Evolutionary conservation across 768 basidiomycete genomes (phyloP).

Genomic region (Termitomyces sp.): DNA sequence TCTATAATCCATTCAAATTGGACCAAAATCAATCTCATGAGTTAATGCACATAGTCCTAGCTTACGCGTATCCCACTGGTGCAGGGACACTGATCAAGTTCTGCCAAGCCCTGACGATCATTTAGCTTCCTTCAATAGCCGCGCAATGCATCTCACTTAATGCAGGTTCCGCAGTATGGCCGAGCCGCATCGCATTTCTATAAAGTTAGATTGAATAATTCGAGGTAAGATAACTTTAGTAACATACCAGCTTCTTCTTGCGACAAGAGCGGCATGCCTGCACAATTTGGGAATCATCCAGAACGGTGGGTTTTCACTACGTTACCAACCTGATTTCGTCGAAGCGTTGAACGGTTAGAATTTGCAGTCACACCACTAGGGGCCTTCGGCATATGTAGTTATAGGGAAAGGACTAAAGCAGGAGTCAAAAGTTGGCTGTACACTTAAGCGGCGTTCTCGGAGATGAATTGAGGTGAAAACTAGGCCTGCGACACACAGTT

Average conservation of each 20-base stretch:
- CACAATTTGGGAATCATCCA: background rate
- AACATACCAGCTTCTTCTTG: constrained; percentile 74
- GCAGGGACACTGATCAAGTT: constrained; percentile 79
- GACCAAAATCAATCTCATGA: constrained; percentile 11
- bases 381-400: constrained; percentile 60
- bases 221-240: background rate
- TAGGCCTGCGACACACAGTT: background rate
- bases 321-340: constrained; percentile 66
- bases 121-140: background rate
- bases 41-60: constrained; percentile 8
- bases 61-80: constrained; percentile 81
- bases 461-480: background rate
- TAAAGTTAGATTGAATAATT: background rate
- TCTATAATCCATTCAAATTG: constrained; percentile 28
- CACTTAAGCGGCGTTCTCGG: background rate
- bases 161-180: constrained; percentile 81
- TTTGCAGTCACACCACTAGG: constrained; percentile 36
- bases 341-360: constrained; percentile 57
- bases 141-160: constrained; percentile 50
- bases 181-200: constrained; percentile 89
- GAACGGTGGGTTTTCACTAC: background rate
- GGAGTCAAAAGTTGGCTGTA: background rate
- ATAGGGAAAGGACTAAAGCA: background rate
- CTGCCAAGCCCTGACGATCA: constrained; percentile 57
- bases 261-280: constrained; percentile 82